These are phyloP conservation scores for Fusarium torulosum DNA, from an alignment of 2,329 filamentous ascomycete species.

Conservation along the genomic window DNA sequence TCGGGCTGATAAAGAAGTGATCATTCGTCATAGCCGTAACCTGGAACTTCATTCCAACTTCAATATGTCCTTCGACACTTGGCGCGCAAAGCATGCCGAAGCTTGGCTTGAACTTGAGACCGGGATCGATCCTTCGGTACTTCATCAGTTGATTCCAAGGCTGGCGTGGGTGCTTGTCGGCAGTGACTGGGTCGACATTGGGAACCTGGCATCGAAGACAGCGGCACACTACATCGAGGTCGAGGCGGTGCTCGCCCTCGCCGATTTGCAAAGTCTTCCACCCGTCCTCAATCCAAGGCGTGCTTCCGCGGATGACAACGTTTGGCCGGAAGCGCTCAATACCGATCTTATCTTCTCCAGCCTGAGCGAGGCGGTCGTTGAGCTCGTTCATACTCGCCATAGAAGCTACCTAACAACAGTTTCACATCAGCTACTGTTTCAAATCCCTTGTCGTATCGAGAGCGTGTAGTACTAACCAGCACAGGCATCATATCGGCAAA, in stretches of 20 bases:
- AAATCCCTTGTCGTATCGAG: conserved; percentile 51
- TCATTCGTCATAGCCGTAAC: conserved; percentile 68
- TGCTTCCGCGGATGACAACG: conserved; percentile 67
- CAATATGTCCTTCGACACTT: conserved; percentile 64
- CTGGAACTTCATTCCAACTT: conserved; percentile 70
- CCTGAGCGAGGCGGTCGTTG: conserved; percentile 62
- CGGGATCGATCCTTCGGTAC: conserved; percentile 70
- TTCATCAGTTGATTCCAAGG: conserved; percentile 73
- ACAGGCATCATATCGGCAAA: conserved; percentile 64
- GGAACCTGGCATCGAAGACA: conserved; percentile 73
- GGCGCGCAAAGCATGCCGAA: conserved; percentile 76
- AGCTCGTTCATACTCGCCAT: conserved; percentile 69
- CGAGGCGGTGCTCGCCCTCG: conserved; percentile 48
- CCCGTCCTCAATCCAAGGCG: conserved; percentile 71
- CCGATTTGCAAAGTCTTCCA: conserved; percentile 70
- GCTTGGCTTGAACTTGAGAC: conserved; percentile 73
- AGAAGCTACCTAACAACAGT: conserved; percentile 65
- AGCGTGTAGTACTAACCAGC: conserved; percentile 17
- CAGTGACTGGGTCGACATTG: conserved; percentile 74
- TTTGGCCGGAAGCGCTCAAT: conserved; percentile 75
- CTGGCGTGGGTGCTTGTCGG: conserved; percentile 67
- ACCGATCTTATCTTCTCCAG: conserved; percentile 61
- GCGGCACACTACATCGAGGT: conserved; percentile 68
- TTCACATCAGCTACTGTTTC: conserved; percentile 69
- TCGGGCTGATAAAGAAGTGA: conserved; percentile 56